Percentiles rank a stretch among this genome's conserved stretches.
Evolutionary conservation across 176 grass and related monocot genomes (phyloP).

Genomic region (Carex cristatella): DNA sequence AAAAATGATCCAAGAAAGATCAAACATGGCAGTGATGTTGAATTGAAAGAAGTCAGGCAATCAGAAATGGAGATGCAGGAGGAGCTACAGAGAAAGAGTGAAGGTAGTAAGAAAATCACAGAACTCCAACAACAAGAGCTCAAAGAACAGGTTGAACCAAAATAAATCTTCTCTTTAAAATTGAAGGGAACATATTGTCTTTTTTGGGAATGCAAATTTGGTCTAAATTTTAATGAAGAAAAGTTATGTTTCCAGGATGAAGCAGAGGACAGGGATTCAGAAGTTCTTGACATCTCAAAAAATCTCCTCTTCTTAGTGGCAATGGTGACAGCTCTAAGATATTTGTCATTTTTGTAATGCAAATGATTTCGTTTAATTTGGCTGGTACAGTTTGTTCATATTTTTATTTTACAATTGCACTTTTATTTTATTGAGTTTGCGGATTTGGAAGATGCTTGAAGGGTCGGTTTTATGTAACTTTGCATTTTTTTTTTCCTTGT

Average conservation of each 20-base stretch:
- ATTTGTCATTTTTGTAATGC: not conserved
- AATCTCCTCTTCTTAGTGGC: not conserved
- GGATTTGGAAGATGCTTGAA: no score
- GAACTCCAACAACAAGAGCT: not conserved
- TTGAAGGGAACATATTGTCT: not conserved
- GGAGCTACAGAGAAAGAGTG: not conserved
- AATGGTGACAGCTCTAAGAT: not conserved
- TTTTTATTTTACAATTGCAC: not conserved
- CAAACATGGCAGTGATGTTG: not conserved
- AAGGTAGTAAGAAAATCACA: not conserved
- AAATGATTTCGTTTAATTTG: not conserved
- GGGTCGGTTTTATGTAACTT: no score
- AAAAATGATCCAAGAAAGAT: not conserved
- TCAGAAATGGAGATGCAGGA: constrained; percentile 31
- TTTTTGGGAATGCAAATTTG: not conserved
- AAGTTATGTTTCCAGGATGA: not conserved
- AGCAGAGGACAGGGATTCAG: not conserved
- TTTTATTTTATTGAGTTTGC: no score
- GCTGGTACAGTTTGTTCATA: not conserved
- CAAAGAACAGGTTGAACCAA: not conserved
- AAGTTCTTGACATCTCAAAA: not conserved
- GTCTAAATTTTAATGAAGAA: not conserved
- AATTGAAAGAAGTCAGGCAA: not conserved
- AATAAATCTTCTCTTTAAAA: not conserved
- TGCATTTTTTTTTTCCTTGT: no score